A percentile compares a stretch with the other conserved stretches of the same genome.
Evolutionary conservation across 768 basidiomycete genomes (phyloP).

Genomic region (Amanita rimosa): DNA sequence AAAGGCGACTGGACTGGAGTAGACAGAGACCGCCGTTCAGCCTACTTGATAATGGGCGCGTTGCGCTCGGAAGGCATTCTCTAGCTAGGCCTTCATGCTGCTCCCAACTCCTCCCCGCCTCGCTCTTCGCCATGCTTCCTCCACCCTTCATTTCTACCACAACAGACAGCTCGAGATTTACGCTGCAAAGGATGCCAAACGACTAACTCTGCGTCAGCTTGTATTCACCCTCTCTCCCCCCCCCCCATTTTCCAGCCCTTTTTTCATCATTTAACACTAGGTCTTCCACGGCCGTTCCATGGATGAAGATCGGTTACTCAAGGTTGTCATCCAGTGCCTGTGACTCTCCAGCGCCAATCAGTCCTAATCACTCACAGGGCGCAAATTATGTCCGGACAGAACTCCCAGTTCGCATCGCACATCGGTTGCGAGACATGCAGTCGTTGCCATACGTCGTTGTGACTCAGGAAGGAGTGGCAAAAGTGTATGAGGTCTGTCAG

Average conservation of each 20-base stretch:
- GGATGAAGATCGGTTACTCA: conserved; percentile 67
- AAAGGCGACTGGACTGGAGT: conserved; percentile 69
- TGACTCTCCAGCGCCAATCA: not conserved
- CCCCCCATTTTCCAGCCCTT: not conserved
- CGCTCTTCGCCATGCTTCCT: not conserved
- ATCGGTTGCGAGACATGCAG: conserved; percentile 81
- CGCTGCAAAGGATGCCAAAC: conserved; percentile 61
- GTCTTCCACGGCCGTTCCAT: conserved; percentile 82
- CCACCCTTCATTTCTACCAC: conserved; percentile 60
- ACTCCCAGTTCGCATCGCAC: conserved; percentile 78
- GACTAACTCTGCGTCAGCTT: conserved; percentile 69
- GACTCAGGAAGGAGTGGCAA: conserved; percentile 72
- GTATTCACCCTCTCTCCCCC: conserved; percentile 25
- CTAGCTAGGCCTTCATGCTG: conserved; percentile 10
- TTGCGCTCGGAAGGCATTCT: conserved; percentile 63
- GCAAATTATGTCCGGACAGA: conserved; percentile 89
- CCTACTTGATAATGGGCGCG: conserved; percentile 70
- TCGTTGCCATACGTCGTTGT: conserved; percentile 79
- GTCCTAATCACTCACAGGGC: conserved; percentile 36
- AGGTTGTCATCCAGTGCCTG: conserved; percentile 27
- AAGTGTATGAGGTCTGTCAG: conserved; percentile 67
- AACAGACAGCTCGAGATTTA: conserved; percentile 75
- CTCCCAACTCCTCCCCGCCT: not conserved
- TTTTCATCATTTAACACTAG: conserved; percentile 22
- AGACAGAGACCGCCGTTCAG: conserved; percentile 69